Evolutionary conservation across 2,329 filamentous ascomycete species (phyloP), one percentile per base, ranked within the genome.

Genomic region (Aspergillus pseudoviridinutans): DNA sequence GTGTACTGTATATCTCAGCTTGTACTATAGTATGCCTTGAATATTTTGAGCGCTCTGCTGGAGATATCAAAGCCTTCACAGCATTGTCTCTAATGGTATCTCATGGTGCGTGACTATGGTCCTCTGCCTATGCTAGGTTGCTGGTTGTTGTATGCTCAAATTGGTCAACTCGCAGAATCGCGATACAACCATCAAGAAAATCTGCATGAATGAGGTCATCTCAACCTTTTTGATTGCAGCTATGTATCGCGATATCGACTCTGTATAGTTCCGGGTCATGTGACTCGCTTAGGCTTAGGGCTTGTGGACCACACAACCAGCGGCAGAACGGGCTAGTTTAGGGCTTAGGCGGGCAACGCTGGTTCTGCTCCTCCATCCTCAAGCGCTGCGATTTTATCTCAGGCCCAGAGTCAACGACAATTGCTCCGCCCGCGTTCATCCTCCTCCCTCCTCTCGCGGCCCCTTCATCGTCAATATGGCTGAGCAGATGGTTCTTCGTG

Each of bases 401-500:
- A 67, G 60, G 61, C 65, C 66, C 67, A 71, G 69, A 71, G 69
- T 70, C 68, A 72, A 73, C 68, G 72, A 74, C 67, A 68, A 66
- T 71, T 70, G 69, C 72, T 76, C 72, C 71, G 71, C 72, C 73
- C 72, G 68, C 66, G 64, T 68, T 68, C 67, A 67, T 68, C 68
- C 64, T 69, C 64, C 66, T 66, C 66, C 61, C 66, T 71, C 69
- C 65, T 68, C 67, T 71, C 72, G 67, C 70, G 69, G 67, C 68
- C 68, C 68, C 68, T 69, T 58, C 68, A 72, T 72, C 71, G 68
- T 69, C 69, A 77, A 75, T 76, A 94, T 94, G 90, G 88, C 89
- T 85, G 90, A 94, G 86, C 89, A 93, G 86, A 85, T 94, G 80
- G 91, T 95, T 84, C 89, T 94, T 82, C 92, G 93, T 85, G 91